Evolutionary conservation across 169 alveolate genomes (phyloP).

Genomic region (Amoebophrya sp.): DNA sequence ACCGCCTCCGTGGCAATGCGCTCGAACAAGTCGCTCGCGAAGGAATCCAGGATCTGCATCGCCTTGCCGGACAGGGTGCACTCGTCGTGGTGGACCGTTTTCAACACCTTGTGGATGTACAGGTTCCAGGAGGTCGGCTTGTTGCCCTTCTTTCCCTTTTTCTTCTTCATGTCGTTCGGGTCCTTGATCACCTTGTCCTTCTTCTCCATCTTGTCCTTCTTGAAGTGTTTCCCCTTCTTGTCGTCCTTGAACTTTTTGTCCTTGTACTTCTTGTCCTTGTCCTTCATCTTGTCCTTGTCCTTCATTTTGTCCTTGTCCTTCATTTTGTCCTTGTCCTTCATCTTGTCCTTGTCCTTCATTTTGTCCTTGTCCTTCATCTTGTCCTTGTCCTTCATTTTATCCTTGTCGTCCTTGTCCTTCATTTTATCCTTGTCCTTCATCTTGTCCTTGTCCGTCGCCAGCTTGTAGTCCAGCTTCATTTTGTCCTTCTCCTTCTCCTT

Average conservation of each 20-base stretch:
- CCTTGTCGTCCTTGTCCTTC: not conserved
- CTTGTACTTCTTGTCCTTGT: not conserved
- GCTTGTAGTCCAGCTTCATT: not conserved
- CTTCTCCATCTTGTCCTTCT: not conserved
- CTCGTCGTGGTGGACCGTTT: constrained; percentile 93
- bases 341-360: not conserved
- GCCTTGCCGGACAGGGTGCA: constrained; percentile 94
- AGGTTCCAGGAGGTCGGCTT: not conserved
- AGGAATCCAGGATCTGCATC: constrained; percentile 95
- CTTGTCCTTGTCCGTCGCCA: not conserved
- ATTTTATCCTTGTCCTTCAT: not conserved
- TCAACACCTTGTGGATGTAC: constrained; percentile 94
- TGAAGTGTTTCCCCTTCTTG: not conserved
- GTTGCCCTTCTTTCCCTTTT: not conserved
- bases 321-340: not conserved
- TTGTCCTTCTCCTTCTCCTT: not conserved
- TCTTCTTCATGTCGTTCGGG: not conserved
- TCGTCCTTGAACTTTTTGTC: too few relatives aligned
- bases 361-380: not conserved
- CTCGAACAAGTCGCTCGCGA: constrained; percentile 94
- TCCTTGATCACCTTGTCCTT: not conserved
- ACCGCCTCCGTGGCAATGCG: constrained; percentile 93
- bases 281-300: not conserved
- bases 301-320: not conserved
- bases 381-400: not conserved